Conservation (phyloP, 1,284 basidiomycete genomes). For the Vanrija sp. region DNA sequence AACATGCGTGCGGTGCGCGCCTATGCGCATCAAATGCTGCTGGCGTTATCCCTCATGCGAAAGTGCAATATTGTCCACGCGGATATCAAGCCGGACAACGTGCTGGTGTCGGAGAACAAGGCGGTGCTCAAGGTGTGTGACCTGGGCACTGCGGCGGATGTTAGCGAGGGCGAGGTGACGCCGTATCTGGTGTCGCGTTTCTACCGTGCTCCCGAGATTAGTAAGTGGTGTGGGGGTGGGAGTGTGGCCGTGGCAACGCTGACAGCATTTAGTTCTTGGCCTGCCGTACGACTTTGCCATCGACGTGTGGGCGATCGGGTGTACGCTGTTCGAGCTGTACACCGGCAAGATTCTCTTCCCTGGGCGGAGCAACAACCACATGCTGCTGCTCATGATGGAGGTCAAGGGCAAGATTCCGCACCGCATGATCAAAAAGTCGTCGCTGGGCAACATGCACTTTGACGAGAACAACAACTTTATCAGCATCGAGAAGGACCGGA, state of each 20-base stretch:
- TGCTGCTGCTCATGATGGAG: constrained; percentile 96
- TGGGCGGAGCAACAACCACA: constrained; percentile 94
- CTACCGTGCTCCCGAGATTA: constrained; percentile 98
- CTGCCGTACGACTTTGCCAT: constrained; percentile 89
- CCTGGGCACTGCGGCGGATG: constrained; percentile 90
- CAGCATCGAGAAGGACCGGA: constrained; percentile 74
- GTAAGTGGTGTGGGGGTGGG: constrained; percentile 57
- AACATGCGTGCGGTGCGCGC: constrained; percentile 96
- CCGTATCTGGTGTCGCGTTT: constrained; percentile 97
- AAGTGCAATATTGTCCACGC: constrained; percentile 95
- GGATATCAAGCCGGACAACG: constrained; percentile 97
- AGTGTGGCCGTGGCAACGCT: background rate
- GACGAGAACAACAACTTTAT: constrained; percentile 67
- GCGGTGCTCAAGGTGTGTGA: constrained; percentile 92
- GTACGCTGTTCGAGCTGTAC: constrained; percentile 95
- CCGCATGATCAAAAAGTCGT: constrained; percentile 90
- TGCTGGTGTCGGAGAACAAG: constrained; percentile 91
- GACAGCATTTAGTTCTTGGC: constrained; percentile 68
- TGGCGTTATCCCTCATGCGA: constrained; percentile 75
- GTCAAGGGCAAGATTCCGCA: constrained; percentile 88
- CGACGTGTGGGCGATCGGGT: constrained; percentile 96
- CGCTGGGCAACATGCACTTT: constrained; percentile 88
- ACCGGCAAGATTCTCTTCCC: constrained; percentile 99
- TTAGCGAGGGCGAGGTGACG: constrained; percentile 85
- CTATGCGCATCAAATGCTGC: constrained; percentile 93